phyloP scores from a whole-genome alignment of 2,329 filamentous ascomycete species.

The Fusarium fracticaudum region DNA sequence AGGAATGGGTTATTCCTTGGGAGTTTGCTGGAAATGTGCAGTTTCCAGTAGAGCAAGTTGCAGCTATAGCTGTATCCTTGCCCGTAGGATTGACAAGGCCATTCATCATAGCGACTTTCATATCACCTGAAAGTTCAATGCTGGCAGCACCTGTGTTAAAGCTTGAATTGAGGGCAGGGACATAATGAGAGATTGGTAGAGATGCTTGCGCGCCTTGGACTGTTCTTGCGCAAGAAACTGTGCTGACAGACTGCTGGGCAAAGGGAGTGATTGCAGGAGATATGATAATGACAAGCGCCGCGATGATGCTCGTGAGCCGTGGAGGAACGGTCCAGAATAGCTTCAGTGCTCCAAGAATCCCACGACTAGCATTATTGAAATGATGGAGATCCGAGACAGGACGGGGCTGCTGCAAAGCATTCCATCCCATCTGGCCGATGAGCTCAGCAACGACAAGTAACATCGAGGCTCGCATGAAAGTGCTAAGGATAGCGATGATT shows the following conservation, averaged over 20 bases:
- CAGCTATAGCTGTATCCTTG: neutral
- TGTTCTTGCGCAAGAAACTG: neutral
- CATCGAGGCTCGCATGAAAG: constrained; percentile 7
- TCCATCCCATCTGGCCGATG: constrained; percentile 1
- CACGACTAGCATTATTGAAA: constrained; percentile 3
- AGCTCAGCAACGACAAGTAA: constrained; percentile 2
- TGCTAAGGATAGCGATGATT: constrained; percentile 3
- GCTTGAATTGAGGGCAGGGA: rapidly evolving
- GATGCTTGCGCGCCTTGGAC: neutral
- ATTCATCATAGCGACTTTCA: neutral
- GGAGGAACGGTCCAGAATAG: constrained; percentile 1
- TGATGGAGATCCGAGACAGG: neutral
- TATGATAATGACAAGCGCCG: neutral
- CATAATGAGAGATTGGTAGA: neutral
- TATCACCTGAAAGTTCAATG: neutral
- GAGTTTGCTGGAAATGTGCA: neutral
- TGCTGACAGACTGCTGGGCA: constrained; percentile 1
- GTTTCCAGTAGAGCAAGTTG: neutral
- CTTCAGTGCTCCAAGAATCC: neutral
- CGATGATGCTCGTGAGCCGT: neutral
- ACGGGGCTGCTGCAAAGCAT: neutral
- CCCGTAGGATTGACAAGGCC: constrained; percentile 1
- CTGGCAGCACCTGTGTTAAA: rapidly evolving
- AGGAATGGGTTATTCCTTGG: neutral
- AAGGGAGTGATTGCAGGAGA: constrained; percentile 8